phyloP scores from a whole-genome alignment of 2,329 filamentous ascomycete species.

The Graphium sp. region DNA sequence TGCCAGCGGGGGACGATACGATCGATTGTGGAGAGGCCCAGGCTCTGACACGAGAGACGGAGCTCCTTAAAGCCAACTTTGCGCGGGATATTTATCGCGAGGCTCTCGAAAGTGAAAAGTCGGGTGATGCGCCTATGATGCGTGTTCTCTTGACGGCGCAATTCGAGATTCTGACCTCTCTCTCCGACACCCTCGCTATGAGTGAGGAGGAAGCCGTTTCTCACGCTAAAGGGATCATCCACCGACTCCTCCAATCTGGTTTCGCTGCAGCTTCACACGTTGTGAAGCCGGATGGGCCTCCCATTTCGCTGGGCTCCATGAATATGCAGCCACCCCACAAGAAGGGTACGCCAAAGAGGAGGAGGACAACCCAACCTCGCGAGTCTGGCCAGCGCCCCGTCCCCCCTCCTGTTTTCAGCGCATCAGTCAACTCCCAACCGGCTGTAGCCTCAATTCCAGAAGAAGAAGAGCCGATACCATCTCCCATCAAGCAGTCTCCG shows the following conservation, averaged over 20 bases:
- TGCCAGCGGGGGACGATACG: conserved; percentile 48
- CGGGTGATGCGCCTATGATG: conserved; percentile 58
- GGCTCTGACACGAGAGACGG: conserved; percentile 63
- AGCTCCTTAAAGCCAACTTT: conserved; percentile 69
- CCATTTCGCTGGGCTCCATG: conserved; percentile 34
- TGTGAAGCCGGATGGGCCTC: conserved; percentile 70
- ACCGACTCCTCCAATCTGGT: conserved; percentile 62
- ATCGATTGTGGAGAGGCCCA: conserved; percentile 51
- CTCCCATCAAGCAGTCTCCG: conserved; percentile 65
- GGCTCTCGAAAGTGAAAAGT: conserved; percentile 70
- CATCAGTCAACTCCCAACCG: conserved; percentile 12
- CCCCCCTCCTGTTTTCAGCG: conserved; percentile 4
- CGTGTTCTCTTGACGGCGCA: conserved; percentile 79
- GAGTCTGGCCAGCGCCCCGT: conserved; percentile 7
- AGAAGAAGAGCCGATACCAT: too few relatives aligned
- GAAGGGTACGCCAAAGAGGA: conserved; percentile 62
- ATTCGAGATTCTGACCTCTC: conserved; percentile 75
- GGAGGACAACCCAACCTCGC: conserved; percentile 20
- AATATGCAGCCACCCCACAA: conserved; percentile 49
- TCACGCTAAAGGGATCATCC: conserved; percentile 61
- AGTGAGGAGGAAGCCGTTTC: conserved; percentile 68
- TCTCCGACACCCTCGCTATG: conserved; percentile 70
- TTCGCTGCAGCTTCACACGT: conserved; percentile 62
- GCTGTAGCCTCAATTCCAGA: too few relatives aligned
- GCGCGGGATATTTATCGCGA: conserved; percentile 63